Evolutionary conservation across 2,329 filamentous ascomycete genomes (phyloP), one percentile per base, ranked within the genome.

Genomic region (Fusarium sororula): DNA sequence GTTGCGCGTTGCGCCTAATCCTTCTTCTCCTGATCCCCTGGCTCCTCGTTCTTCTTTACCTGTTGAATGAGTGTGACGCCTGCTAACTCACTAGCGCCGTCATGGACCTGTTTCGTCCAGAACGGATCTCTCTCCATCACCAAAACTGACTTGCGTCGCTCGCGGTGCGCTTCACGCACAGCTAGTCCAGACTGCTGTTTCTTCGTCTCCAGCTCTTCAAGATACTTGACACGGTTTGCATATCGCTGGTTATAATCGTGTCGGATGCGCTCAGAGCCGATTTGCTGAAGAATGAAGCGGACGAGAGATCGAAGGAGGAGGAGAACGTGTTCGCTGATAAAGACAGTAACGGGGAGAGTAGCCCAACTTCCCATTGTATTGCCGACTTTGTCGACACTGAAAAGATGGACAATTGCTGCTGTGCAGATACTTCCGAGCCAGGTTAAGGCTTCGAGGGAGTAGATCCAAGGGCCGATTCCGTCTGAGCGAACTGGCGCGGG

Each of bases 361-460:
- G 90, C 91, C 80, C 88, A 91, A 64, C 86, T 88, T 70, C 61
- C 69, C 12, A 68, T 22, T 1, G 92, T 87, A 82, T 71, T 85
- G 79, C 62, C 88, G 83, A 72, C 85, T 57, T 88, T 85, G 65
- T 90, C 89, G 35, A 70, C 76, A 70, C 89, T 89, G 81, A 95
- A 95, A 78, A 95, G 88, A 80, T 94, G 93, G 7, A 93, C 91
- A 32, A 94, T 88, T 0, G 93, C 91, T 0, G 91, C 90, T 1
- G 90, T 93, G 13, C 91, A 93, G 70, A 95, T 87, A 66, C 90
- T 93, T 18, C 93, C 93, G 37, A 93, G 82, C 92, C 92, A 93
- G 5, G 90, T 89, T 18, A 95, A 84, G 70, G 93, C 90, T 54
- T 89, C 88, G 18, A 95, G 85, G 0, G 89, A 90, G 70, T 91